Percentiles rank a stretch among this genome's conserved stretches.
Conservation (phyloP, 2,329 filamentous ascomycete species). For the Aspergillus sojae region DNA sequence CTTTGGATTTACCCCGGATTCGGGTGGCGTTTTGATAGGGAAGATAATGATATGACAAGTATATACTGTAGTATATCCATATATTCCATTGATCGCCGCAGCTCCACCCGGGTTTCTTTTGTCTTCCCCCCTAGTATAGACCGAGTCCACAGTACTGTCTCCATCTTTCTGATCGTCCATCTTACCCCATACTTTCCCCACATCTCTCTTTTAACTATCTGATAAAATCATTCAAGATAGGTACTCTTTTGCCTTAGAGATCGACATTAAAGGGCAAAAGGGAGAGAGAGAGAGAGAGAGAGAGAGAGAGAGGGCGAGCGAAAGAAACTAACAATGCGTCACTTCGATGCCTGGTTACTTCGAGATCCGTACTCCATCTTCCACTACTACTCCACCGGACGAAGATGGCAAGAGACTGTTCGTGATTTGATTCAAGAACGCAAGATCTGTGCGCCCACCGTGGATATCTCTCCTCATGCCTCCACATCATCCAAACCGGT, state of each 20-base stretch:
- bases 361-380: slow-evolving; percentile 44
- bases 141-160: background rate
- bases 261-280: background rate
- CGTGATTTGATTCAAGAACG: slow-evolving; percentile 39
- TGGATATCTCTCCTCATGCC: slow-evolving; percentile 7
- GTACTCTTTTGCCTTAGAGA: too few species aligned
- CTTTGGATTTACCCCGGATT: background rate
- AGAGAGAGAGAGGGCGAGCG: background rate
- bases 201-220: background rate
- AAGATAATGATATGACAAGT: too few species aligned
- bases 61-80: too few species aligned
- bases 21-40: background rate
- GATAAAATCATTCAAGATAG: too few species aligned
- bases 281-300: too few species aligned
- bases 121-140: too few species aligned
- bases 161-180: background rate
- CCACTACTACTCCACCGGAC: slow-evolving; percentile 41
- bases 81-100: too few species aligned
- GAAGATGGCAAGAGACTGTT: slow-evolving; percentile 39
- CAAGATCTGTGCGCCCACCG: slow-evolving; percentile 35
- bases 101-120: too few species aligned
- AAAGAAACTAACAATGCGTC: slow-evolving; percentile 30
- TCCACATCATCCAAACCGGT: slow-evolving; percentile 10
- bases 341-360: slow-evolving; percentile 43
- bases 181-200: background rate